Evolutionary conservation across 495 filamentous ascomycete genomes (phyloP).

Genomic region (Penicillium diatomitis): DNA sequence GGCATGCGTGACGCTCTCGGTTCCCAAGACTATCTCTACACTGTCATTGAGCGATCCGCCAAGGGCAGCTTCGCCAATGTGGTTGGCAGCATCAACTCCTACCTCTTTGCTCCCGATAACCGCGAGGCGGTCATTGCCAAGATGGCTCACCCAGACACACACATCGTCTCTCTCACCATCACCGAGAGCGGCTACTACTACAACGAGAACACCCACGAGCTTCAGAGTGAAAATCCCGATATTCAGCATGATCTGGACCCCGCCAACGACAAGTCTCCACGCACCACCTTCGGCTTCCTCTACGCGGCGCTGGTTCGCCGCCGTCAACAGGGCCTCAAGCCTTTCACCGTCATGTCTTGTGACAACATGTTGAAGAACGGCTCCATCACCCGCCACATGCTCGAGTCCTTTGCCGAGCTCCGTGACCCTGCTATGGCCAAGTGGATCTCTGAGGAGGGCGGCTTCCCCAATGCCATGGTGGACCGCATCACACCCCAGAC

Average conservation of each 20-base stretch:
- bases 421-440: conserved; percentile 33
- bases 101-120: conserved; percentile 37
- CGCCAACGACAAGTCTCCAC: conserved; percentile 29
- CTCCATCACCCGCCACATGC: conserved; percentile 40
- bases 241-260: conserved; percentile 37
- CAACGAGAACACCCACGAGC: conserved; percentile 43
- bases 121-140: conserved; percentile 40
- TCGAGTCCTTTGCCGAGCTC: conserved; percentile 34
- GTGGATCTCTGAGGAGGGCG: conserved; percentile 33
- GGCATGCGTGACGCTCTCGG: conserved; percentile 35
- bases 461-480: conserved; percentile 44
- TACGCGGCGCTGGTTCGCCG: conserved; percentile 36
- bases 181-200: conserved; percentile 45
- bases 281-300: conserved; percentile 41
- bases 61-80: conserved; percentile 35
- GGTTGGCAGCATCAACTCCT: conserved; percentile 42
- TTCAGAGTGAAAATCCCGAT: conserved; percentile 35
- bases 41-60: conserved; percentile 38
- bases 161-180: conserved; percentile 43
- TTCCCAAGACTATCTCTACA: conserved; percentile 41
- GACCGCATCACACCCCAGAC: conserved; percentile 43
- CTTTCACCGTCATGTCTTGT: conserved; percentile 43
- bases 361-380: conserved; percentile 47
- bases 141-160: conserved; percentile 42
- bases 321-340: conserved; percentile 30